Evolutionary conservation across 805 yeast species (phyloP).

Genomic region (Komagataella phaffii): DNA sequence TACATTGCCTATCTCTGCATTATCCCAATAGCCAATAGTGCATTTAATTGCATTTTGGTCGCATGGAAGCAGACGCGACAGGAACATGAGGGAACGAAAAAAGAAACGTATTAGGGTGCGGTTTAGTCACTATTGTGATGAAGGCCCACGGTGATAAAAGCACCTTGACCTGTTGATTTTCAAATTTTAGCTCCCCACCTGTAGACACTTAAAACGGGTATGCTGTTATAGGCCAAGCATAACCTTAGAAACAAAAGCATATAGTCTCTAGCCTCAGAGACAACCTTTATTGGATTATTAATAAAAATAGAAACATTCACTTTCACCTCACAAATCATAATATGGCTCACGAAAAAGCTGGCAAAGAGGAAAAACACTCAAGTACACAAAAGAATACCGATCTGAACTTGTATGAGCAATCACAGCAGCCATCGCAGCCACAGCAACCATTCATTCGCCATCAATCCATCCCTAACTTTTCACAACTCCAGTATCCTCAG

Average conservation of each 20-base stretch:
- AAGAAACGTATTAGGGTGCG: not conserved
- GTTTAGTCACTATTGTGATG: not conserved
- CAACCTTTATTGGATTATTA: not conserved
- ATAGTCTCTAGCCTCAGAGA: not conserved
- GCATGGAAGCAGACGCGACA: not conserved
- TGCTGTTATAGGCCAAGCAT: not conserved
- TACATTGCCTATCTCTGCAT: not conserved
- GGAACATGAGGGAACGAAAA: not conserved
- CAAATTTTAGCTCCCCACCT: not conserved
- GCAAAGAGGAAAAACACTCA: not conserved
- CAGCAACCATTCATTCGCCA: not conserved
- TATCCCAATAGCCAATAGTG: not conserved
- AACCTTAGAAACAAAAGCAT: not conserved
- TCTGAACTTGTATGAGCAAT: not conserved
- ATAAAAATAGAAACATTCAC: not conserved
- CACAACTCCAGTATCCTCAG: not conserved
- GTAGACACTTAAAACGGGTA: not conserved
- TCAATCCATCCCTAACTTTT: not conserved
- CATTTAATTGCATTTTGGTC: not conserved
- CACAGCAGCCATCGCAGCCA: not conserved
- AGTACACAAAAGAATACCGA: not conserved
- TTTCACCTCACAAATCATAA: not conserved
- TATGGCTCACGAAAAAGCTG: not conserved
- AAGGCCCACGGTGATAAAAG: not conserved
- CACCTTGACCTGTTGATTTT: not conserved